Conservation (phyloP, 176 grass and related monocot genomes). For the Rhynchospora pubera region DNA sequence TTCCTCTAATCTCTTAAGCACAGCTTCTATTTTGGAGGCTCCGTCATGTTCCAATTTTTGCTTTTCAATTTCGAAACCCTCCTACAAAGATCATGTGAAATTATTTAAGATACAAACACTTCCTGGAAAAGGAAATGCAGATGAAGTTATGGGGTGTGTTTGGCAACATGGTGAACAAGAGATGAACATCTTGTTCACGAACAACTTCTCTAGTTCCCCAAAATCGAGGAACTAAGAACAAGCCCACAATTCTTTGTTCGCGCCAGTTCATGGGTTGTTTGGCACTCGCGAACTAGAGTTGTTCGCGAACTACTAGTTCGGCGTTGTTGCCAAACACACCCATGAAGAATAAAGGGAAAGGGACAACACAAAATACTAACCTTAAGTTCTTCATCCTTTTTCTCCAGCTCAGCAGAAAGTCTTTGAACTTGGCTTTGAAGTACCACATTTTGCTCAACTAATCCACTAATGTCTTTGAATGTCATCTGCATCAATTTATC, state of each 20-base stretch:
- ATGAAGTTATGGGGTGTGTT: no score
- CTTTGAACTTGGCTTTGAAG: constrained; percentile 68
- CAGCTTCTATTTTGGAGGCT: constrained; percentile 66
- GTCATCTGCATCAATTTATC: constrained; percentile 50
- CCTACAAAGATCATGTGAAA: constrained; percentile 42
- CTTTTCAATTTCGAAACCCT: constrained; percentile 65
- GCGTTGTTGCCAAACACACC: no score
- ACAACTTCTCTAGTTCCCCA: no score
- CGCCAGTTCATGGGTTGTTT: no score
- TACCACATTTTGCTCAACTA: constrained; percentile 91
- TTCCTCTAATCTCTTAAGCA: constrained; percentile 92
- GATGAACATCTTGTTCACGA: no score
- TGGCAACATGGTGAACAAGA: no score
- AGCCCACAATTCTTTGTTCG: no score
- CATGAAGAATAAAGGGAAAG: neutral
- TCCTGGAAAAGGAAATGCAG: neutral
- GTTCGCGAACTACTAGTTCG: no score
- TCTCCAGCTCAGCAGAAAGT: constrained; percentile 61
- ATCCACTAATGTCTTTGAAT: constrained; percentile 73
- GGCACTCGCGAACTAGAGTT: no score
- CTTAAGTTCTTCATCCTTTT: constrained; percentile 68
- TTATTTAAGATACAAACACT: neutral
- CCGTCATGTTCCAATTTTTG: constrained; percentile 54
- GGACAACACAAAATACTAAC: constrained; percentile 25
- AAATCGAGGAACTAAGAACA: no score